Evolutionary conservation across 1,139 yeast species (phyloP).

Genomic region (Barnettozyma hawaiiensis): DNA sequence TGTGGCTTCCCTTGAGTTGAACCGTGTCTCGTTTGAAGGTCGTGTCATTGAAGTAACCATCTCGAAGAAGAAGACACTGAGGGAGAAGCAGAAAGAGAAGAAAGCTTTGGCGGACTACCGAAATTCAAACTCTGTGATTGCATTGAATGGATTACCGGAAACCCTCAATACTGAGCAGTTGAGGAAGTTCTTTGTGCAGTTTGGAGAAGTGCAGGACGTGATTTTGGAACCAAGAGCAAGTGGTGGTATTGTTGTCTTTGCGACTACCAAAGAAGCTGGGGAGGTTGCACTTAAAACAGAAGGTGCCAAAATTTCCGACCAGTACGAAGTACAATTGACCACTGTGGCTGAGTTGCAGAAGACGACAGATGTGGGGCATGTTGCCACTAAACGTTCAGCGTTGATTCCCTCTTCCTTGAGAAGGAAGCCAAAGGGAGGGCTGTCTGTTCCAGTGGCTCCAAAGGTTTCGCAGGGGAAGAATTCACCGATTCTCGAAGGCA

Average conservation of each 20-base stretch:
- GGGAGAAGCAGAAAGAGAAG: slow-evolving; percentile 27
- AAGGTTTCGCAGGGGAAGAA: background rate
- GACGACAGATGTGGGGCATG: background rate
- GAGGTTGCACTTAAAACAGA: slow-evolving; percentile 47
- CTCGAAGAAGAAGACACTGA: slow-evolving; percentile 34
- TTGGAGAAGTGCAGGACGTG: slow-evolving; percentile 38
- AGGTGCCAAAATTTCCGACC: slow-evolving; percentile 38
- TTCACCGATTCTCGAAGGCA: background rate
- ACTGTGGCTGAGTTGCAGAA: slow-evolving; percentile 33
- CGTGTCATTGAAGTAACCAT: slow-evolving; percentile 40
- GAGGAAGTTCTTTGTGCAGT: slow-evolving; percentile 29
- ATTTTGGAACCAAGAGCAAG: slow-evolving; percentile 43
- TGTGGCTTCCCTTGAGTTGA: slow-evolving; percentile 35
- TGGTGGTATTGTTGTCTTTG: slow-evolving; percentile 52
- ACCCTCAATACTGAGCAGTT: slow-evolving; percentile 43
- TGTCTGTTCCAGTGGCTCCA: background rate
- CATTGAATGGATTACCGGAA: slow-evolving; percentile 42
- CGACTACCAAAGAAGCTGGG: slow-evolving; percentile 46
- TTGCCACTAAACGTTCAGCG: background rate
- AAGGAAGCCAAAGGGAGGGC: slow-evolving; percentile 10
- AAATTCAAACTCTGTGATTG: slow-evolving; percentile 32
- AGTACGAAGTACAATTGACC: slow-evolving; percentile 33
- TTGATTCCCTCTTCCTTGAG: slow-evolving; percentile 27
- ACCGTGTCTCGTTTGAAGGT: slow-evolving; percentile 36
- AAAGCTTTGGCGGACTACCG: slow-evolving; percentile 24